These are phyloP conservation scores for Aristolochia californica DNA, from an alignment of 164 flowering plant genomes.

Conservation along the genomic window DNA sequence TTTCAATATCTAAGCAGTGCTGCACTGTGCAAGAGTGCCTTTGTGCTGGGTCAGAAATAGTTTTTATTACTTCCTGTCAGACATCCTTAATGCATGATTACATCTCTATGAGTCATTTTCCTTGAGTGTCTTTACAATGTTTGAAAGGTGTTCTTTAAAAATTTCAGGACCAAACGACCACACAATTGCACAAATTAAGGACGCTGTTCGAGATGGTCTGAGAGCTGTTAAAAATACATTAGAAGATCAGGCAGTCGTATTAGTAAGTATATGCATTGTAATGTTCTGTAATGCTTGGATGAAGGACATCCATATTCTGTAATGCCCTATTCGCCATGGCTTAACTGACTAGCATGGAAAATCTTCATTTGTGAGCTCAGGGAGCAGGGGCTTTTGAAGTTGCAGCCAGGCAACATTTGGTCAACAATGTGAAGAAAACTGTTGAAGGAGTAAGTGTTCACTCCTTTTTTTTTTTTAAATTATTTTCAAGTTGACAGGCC, in stretches of 20 bases:
- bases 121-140: no score
- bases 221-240: slow-evolving; percentile 93
- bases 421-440: slow-evolving; percentile 89
- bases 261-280: slow-evolving; percentile 30
- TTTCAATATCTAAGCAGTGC: no score
- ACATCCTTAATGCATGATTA: no score
- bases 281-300: neutral
- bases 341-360: neutral
- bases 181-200: slow-evolving; percentile 96
- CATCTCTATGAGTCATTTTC: no score
- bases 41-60: no score
- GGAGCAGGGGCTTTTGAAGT: slow-evolving; percentile 99
- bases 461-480: neutral
- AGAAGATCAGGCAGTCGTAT: slow-evolving; percentile 83
- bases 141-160: no score
- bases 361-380: slow-evolving; percentile 23
- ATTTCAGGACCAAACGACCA: slow-evolving; percentile 92
- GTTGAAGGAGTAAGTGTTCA: slow-evolving; percentile 73
- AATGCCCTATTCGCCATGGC: neutral
- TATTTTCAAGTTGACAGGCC: neutral
- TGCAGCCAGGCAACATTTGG: slow-evolving; percentile 83
- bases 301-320: neutral
- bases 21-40: neutral
- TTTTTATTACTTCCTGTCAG: no score
- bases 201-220: slow-evolving; percentile 96